A percentile compares a stretch with the other conserved stretches of the same genome.
Conservation (phyloP, 2,329 filamentous ascomycete genomes). For the Cercospora canescens region DNA sequence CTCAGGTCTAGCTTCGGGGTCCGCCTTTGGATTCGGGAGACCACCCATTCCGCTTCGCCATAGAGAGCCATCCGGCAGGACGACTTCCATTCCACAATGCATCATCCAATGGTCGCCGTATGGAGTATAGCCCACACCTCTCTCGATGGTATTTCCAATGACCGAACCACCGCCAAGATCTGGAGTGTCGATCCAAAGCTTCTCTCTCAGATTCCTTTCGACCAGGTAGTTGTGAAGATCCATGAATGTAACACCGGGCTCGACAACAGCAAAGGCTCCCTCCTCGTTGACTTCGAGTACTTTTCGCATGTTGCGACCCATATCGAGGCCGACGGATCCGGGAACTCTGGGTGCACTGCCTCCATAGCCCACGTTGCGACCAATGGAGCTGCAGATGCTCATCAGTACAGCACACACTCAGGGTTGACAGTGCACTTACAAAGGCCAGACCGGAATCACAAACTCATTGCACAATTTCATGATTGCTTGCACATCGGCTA, state of each 20-base stretch:
- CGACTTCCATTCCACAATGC: constrained; percentile 47
- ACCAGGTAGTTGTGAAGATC: constrained; percentile 54
- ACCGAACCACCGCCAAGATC: constrained; percentile 53
- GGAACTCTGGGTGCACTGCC: constrained; percentile 56
- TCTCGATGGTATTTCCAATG: constrained; percentile 52
- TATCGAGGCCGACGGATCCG: constrained; percentile 53
- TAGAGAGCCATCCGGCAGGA: constrained; percentile 42
- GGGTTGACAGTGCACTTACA: constrained; percentile 20
- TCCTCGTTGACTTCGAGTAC: constrained; percentile 54
- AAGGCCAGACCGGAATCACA: constrained; percentile 51
- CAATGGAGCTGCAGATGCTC: constrained; percentile 39
- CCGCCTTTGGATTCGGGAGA: constrained; percentile 32
- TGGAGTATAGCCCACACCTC: constrained; percentile 42
- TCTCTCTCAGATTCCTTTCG: constrained; percentile 39
- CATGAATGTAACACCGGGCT: constrained; percentile 58
- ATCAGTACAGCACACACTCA: background rate
- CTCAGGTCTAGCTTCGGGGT: constrained; percentile 22
- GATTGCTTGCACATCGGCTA: constrained; percentile 49
- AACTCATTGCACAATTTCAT: constrained; percentile 49
- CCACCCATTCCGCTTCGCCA: constrained; percentile 46
- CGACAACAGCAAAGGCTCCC: constrained; percentile 53
- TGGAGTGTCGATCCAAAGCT: constrained; percentile 48
- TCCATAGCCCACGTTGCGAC: constrained; percentile 56
- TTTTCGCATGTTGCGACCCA: constrained; percentile 56
- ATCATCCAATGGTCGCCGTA: constrained; percentile 48